Percentiles rank a stretch among this genome's conserved stretches.
phyloP scores from a whole-genome alignment of 192 early-diverging fungal species.

The Linderina pennispora region DNA sequence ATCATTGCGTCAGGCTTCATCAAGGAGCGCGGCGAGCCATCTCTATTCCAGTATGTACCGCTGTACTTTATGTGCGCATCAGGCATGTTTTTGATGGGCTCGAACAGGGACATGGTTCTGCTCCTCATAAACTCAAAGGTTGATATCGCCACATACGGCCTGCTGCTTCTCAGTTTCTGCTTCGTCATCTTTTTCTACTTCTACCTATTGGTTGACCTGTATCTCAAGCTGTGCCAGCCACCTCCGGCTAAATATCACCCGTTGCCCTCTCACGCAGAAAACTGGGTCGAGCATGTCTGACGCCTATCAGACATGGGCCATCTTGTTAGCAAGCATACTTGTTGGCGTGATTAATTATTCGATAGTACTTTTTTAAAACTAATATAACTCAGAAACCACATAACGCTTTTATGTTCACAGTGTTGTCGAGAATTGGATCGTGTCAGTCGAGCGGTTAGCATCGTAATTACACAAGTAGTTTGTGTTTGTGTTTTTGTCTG shows the following conservation, averaged over 20 bases:
- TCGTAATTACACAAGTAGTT: too few relatives aligned
- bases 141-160: constrained; percentile 50
- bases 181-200: constrained; percentile 50
- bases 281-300: too few relatives aligned
- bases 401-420: too few relatives aligned
- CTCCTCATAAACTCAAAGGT: constrained; percentile 36
- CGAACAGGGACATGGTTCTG: constrained; percentile 53
- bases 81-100: constrained; percentile 58
- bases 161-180: constrained; percentile 48
- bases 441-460: too few relatives aligned
- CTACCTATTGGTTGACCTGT: constrained; percentile 43
- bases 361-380: too few relatives aligned
- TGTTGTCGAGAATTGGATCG: too few relatives aligned
- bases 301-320: too few relatives aligned
- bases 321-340: too few relatives aligned
- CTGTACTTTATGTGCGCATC: constrained; percentile 48
- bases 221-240: constrained; percentile 25
- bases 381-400: too few relatives aligned
- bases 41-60: constrained; percentile 32
- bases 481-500: too few relatives aligned
- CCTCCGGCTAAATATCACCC: constrained; percentile 9
- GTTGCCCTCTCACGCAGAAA: too few relatives aligned
- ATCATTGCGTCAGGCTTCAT: constrained; percentile 15
- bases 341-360: too few relatives aligned
- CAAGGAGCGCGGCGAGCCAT: constrained; percentile 18